These are phyloP conservation scores for Steccherinum ochraceum DNA, from an alignment of 768 basidiomycete genomes.

Conservation along the genomic window DNA sequence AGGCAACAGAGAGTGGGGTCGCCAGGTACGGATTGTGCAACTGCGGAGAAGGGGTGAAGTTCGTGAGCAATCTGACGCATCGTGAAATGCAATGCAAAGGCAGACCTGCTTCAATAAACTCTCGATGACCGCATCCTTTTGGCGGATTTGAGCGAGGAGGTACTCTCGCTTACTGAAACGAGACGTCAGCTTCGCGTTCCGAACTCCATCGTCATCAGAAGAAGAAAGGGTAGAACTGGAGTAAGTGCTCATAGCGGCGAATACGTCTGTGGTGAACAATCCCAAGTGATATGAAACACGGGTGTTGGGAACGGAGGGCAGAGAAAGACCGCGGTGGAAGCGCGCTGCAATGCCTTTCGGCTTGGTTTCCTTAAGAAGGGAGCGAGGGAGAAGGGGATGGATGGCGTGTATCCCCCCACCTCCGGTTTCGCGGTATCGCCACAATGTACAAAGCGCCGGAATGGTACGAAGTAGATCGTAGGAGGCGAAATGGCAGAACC, in stretches of 20 bases:
- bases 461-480: slow-evolving; percentile 3
- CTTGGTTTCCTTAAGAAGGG: neutral
- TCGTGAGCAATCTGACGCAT: neutral
- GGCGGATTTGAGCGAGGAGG: slow-evolving; percentile 76
- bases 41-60: slow-evolving; percentile 28
- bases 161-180: slow-evolving; percentile 75
- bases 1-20: slow-evolving; percentile 72
- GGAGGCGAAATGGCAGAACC: slow-evolving; percentile 2
- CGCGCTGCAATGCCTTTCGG: neutral
- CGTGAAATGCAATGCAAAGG: neutral
- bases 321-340: too few species aligned
- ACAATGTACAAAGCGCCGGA: slow-evolving; percentile 2
- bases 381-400: too few species aligned
- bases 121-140: slow-evolving; percentile 85
- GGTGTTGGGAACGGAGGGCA: neutral
- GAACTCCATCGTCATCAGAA: slow-evolving; percentile 1
- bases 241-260: neutral
- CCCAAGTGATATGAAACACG: neutral
- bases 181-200: slow-evolving; percentile 17
- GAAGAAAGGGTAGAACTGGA: slow-evolving; percentile 1
- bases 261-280: neutral
- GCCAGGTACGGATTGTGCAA: slow-evolving; percentile 78
- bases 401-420: too few species aligned
- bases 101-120: slow-evolving; percentile 75
- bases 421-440: neutral